These are phyloP conservation scores for Stachybotrys elegans DNA, from an alignment of 2,329 filamentous ascomycete genomes.

Conservation along the genomic window DNA sequence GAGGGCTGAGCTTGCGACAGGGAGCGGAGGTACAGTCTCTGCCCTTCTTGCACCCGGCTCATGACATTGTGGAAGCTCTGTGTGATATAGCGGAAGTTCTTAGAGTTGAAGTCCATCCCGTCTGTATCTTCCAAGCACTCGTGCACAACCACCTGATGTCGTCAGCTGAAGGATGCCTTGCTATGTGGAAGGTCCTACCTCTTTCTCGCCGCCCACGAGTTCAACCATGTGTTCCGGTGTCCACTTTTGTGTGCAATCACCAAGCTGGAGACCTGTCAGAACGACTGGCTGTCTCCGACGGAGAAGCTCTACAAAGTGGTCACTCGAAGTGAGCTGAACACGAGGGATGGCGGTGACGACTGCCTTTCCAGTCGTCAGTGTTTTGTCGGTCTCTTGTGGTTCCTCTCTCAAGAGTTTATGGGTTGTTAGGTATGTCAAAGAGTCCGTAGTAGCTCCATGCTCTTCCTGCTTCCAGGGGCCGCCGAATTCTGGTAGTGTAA, in stretches of 20 bases:
- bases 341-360: conserved; percentile 39
- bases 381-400: too few relatives aligned
- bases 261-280: conserved; percentile 61
- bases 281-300: conserved; percentile 50
- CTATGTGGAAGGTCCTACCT: conserved; percentile 37
- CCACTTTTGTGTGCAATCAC: conserved; percentile 64
- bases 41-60: conserved; percentile 50
- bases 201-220: conserved; percentile 54
- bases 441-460: too few relatives aligned
- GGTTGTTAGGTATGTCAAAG: too few relatives aligned
- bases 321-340: conserved; percentile 42
- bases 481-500: conserved; percentile 19
- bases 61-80: conserved; percentile 65
- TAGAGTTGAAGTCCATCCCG: conserved; percentile 74
- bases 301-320: conserved; percentile 58
- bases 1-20: conserved; percentile 65
- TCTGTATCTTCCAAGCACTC: conserved; percentile 48
- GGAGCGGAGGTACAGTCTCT: conserved; percentile 71
- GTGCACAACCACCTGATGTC: conserved; percentile 64
- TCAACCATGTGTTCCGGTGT: conserved; percentile 61
- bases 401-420: too few relatives aligned
- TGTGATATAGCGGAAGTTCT: conserved; percentile 76
- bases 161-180: conserved; percentile 6
- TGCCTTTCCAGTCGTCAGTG: too few relatives aligned
- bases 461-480: too few relatives aligned